A percentile compares a stretch with the other conserved stretches of the same genome.
Conservation (phyloP, 345 rosid species). For the Citrus maxima region DNA sequence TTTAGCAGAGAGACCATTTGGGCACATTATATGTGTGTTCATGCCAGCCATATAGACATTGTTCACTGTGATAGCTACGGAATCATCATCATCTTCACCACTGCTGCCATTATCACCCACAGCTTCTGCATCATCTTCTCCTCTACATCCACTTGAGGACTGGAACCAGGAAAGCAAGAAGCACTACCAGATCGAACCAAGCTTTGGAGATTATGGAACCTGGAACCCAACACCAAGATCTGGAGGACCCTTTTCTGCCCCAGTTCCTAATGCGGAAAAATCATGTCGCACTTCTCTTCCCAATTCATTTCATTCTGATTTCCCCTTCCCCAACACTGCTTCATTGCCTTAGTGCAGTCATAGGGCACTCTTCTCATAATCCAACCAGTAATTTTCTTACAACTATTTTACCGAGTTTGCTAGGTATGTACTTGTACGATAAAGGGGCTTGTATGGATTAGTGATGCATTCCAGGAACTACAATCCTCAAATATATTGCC, state of each 20-base stretch:
- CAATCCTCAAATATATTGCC: neutral
- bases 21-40: constrained; percentile 22
- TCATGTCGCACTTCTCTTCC: no score
- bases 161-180: no score
- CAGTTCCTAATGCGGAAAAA: no score
- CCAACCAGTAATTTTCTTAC: neutral
- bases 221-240: no score
- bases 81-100: neutral
- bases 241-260: no score
- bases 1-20: constrained; percentile 7
- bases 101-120: neutral
- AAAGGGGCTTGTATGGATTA: neutral
- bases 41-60: constrained; percentile 6
- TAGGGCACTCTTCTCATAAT: neutral
- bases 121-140: neutral
- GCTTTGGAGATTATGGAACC: no score
- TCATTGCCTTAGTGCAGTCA: neutral
- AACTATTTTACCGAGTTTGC: neutral
- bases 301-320: neutral
- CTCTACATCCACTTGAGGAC: neutral
- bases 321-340: neutral
- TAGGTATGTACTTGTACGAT: neutral
- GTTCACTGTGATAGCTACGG: neutral
- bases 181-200: no score
- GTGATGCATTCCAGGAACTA: neutral